Percentiles rank a stretch among this genome's conserved stretches.
phyloP scores from a whole-genome alignment of 306 rosid genomes.

The Cucumis hystrix region DNA sequence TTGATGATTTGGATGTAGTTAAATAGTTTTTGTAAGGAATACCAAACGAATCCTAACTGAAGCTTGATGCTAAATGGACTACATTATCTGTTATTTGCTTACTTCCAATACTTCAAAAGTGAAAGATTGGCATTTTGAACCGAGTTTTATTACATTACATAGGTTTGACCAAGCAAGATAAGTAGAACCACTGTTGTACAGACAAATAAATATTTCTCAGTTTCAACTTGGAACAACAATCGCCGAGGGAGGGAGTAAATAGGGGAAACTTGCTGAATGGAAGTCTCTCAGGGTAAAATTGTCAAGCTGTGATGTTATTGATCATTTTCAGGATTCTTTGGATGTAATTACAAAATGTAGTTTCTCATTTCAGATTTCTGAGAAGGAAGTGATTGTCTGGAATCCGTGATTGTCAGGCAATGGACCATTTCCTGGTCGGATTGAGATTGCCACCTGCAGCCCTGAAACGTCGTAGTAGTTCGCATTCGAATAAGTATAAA shows the following conservation, averaged over 20 bases:
- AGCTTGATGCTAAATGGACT: not conserved
- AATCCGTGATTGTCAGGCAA: conserved; percentile 80
- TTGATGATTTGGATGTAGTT: not conserved
- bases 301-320: not conserved
- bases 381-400: conserved; percentile 60
- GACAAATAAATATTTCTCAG: not conserved
- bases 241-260: not conserved
- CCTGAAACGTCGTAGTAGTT: conserved; percentile 27
- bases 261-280: not conserved
- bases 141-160: not conserved
- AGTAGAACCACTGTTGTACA: not conserved
- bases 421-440: conserved; percentile 90
- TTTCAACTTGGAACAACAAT: not conserved
- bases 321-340: not conserved
- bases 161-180: not conserved
- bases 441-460: conserved; percentile 62
- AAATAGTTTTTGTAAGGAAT: not conserved
- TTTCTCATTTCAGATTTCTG: conserved; percentile 34
- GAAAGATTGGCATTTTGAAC: not conserved
- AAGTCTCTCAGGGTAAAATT: not conserved
- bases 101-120: not conserved
- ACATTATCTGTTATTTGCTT: not conserved
- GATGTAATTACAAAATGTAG: conserved; percentile 1
- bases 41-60: no score
- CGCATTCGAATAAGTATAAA: not conserved